These are phyloP conservation scores for Scenedesmus sp. DNA, from an alignment of 163 green algal genomes.

Conservation along the genomic window DNA sequence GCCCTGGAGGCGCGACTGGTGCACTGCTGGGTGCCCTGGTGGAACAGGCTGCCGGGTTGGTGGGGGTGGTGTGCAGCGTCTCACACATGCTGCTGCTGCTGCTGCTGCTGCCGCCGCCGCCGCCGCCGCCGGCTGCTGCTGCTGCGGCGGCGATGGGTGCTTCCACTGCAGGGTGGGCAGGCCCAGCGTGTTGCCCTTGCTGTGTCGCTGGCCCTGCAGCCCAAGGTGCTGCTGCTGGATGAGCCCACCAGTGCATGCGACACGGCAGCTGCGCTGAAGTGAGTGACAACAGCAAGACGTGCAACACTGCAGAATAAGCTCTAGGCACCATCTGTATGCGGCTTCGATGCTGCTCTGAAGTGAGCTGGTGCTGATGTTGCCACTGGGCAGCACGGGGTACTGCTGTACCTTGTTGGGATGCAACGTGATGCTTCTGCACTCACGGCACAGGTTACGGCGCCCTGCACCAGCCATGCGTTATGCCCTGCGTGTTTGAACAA, in stretches of 20 bases:
- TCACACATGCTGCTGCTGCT: not conserved
- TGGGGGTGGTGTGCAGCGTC: too few relatives aligned
- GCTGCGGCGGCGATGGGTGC: not conserved
- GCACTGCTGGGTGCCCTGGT: not conserved
- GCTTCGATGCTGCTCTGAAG: not conserved
- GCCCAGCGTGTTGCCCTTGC: constrained; percentile 85
- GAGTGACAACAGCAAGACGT: too few relatives aligned
- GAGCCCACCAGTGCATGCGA: constrained; percentile 91
- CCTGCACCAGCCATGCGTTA: too few relatives aligned
- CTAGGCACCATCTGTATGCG: too few relatives aligned
- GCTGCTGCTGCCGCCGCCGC: not conserved
- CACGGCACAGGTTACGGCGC: too few relatives aligned
- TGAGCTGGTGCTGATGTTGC: not conserved
- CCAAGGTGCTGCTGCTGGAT: constrained; percentile 89
- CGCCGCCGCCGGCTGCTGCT: not conserved
- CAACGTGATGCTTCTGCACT: too few relatives aligned
- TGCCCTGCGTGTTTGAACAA: too few relatives aligned
- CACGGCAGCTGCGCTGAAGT: constrained; percentile 61
- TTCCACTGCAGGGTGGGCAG: constrained; percentile 82
- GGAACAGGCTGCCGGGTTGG: too few relatives aligned
- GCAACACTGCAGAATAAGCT: too few relatives aligned
- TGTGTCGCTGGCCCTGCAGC: constrained; percentile 83
- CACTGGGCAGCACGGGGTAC: too few relatives aligned
- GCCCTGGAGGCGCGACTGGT: too few relatives aligned
- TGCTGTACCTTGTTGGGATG: too few relatives aligned